These are phyloP conservation scores for Luvunga scandens DNA, from an alignment of 345 rosid species.

Conservation along the genomic window DNA sequence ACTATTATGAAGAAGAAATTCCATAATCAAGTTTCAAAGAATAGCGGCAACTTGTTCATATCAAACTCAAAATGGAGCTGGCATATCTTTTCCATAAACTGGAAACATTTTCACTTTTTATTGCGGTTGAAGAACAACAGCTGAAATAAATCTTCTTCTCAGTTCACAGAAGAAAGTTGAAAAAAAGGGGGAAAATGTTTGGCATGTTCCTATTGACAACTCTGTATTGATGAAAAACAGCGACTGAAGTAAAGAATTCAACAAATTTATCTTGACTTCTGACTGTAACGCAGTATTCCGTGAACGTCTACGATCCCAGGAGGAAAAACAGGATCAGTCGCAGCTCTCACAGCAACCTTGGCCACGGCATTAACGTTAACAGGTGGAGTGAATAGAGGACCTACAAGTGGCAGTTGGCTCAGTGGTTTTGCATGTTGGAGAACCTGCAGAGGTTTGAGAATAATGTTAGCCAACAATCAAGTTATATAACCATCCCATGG, in stretches of 20 bases:
- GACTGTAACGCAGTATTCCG: slow-evolving; percentile 44
- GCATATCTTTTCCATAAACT: background rate
- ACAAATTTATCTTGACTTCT: slow-evolving; percentile 27
- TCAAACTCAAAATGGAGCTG: background rate
- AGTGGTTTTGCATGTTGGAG: slow-evolving; percentile 54
- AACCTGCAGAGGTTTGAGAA: slow-evolving; percentile 28
- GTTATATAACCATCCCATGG: too few relatives aligned
- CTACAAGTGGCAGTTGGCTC: slow-evolving; percentile 50
- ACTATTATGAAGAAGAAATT: background rate
- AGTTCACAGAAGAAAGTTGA: background rate
- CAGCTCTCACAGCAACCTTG: slow-evolving; percentile 55
- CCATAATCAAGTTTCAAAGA: background rate
- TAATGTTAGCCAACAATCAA: background rate
- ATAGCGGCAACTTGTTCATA: background rate
- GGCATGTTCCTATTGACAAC: background rate
- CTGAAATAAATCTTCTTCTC: slow-evolving; percentile 10
- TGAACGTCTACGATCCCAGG: slow-evolving; percentile 50
- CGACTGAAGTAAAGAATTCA: background rate
- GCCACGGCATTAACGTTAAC: slow-evolving; percentile 45
- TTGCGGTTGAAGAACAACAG: background rate
- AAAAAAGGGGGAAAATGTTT: background rate
- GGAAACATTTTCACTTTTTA: background rate
- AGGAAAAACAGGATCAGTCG: slow-evolving; percentile 59
- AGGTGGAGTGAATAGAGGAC: slow-evolving; percentile 57
- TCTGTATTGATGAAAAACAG: slow-evolving; percentile 11